Percentiles rank a stretch among this genome's conserved stretches.
These are phyloP conservation scores for Akanthomyces dipterigenus DNA, from an alignment of 2,329 filamentous ascomycete genomes.

Conservation along the genomic window DNA sequence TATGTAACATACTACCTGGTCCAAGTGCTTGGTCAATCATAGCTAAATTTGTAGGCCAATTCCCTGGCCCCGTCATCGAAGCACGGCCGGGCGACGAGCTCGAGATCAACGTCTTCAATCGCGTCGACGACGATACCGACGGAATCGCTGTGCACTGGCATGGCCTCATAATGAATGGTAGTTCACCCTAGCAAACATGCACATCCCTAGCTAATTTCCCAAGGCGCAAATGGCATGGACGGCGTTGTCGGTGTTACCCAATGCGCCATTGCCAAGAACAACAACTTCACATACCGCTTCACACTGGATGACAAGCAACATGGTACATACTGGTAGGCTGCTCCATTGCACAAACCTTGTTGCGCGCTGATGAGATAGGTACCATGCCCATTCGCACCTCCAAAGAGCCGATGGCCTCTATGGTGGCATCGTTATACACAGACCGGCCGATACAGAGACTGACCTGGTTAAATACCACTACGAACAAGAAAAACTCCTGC, in stretches of 20 bases:
- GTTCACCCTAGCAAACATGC: background rate
- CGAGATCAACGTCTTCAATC: slow-evolving; percentile 33
- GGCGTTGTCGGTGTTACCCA: slow-evolving; percentile 46
- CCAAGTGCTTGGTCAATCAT: background rate
- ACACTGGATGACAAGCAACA: slow-evolving; percentile 6
- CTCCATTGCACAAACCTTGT: too few species aligned
- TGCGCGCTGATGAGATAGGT: slow-evolving; percentile 36
- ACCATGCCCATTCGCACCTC: slow-evolving; percentile 16
- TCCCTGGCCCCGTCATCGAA: slow-evolving; percentile 38
- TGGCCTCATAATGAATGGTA: slow-evolving; percentile 56
- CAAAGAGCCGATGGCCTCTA: slow-evolving; percentile 14
- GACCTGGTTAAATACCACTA: slow-evolving; percentile 8
- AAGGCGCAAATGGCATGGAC: slow-evolving; percentile 51
- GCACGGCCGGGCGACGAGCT: slow-evolving; percentile 37
- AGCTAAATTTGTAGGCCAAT: slow-evolving; percentile 31
- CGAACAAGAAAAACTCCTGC: slow-evolving; percentile 9
- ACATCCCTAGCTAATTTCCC: background rate
- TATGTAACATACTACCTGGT: slow-evolving; percentile 14
- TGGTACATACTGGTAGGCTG: slow-evolving; percentile 11
- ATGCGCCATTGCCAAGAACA: slow-evolving; percentile 44
- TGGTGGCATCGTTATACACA: slow-evolving; percentile 14
- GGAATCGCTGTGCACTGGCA: slow-evolving; percentile 60
- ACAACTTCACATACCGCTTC: slow-evolving; percentile 43
- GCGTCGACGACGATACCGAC: slow-evolving; percentile 23
- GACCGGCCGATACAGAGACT: background rate